A percentile compares a stretch with the other conserved stretches of the same genome.
Evolutionary conservation across 257 asterid genomes (phyloP).

Genomic region (Salvia splendens): DNA sequence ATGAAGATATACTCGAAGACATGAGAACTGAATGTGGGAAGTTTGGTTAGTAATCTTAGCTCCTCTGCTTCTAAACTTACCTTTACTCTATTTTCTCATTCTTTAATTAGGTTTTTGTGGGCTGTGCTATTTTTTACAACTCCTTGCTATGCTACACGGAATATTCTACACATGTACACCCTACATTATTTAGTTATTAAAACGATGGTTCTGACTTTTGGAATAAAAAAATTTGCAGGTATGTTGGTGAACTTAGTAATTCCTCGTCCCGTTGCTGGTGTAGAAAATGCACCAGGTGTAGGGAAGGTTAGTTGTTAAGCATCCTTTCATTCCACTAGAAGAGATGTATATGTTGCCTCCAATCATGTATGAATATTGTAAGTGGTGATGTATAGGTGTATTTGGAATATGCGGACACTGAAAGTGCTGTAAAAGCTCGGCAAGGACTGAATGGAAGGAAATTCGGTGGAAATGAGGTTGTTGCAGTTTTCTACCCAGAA

Average conservation of each 20-base stretch:
- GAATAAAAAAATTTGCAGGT: slow-evolving; percentile 50
- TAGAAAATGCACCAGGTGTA: slow-evolving; percentile 73
- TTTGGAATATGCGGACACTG: slow-evolving; percentile 75
- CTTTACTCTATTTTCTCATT: background rate
- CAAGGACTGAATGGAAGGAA: slow-evolving; percentile 80
- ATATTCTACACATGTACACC: background rate
- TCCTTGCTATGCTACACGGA: slow-evolving; percentile 23
- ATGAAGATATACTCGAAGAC: slow-evolving; percentile 83
- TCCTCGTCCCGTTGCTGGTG: slow-evolving; percentile 80
- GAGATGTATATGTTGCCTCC: background rate
- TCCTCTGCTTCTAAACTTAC: background rate
- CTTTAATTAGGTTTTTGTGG: slow-evolving; percentile 2
- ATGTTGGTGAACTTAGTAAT: slow-evolving; percentile 69
- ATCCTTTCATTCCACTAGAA: background rate
- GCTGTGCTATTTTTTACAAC: slow-evolving; percentile 15
- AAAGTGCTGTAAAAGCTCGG: slow-evolving; percentile 75
- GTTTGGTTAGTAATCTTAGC: slow-evolving; percentile 41
- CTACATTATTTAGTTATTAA: background rate
- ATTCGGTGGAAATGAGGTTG: slow-evolving; percentile 83
- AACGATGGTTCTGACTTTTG: background rate
- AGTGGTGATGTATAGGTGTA: slow-evolving; percentile 48
- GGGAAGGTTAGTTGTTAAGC: slow-evolving; percentile 70
- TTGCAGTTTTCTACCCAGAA: slow-evolving; percentile 84
- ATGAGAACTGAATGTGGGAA: slow-evolving; percentile 90
- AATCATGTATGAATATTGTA: background rate